Evolutionary conservation across 345 rosid species (phyloP), one percentile per base, ranked within the genome.

Genomic region (Toxicodendron radicans): DNA sequence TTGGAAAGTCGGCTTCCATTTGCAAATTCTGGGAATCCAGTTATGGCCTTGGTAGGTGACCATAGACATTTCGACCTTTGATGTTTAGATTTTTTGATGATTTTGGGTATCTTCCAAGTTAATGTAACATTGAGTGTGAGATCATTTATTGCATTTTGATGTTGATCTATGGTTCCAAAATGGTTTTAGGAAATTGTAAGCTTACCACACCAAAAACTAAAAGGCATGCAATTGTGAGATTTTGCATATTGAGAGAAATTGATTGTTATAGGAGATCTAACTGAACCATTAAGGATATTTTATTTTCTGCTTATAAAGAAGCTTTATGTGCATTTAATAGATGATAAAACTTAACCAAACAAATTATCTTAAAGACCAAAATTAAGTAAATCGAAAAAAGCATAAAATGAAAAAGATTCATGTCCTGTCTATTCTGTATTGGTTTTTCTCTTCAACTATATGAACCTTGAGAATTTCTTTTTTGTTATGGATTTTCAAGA

Each of bases 31-130:
- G 91, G 88, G 35, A 95, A 95, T 83, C 97, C 99, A 59, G 91
- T 93, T 70, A 95, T 95, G 98, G 78, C 99, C 76, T 77, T 95
- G 98, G 99, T 95, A 74, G 20, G 88, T 84, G 66, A 79, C 56
- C 53, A 57, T 58, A 70, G 58, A 30, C 3, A 32, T 43, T 45
- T 51, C 20, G 41, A 16, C 70, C 13, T 60, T 80, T 70, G 17
- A 38, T 38, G 18, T 61, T 69, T 20, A 18, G 8, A 30, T 12
- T 54, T 6, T 69, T 2, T 33, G 46, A 53, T 69, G 32, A 41
- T 69, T 54, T 27, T 46, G 16, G 12, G 58, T 17, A 51, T 51
- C 6, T 13, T 51, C 18, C 18, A 51, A 51, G 18, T 13, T 51
- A 51, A 51, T 71, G 23, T 43, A 2, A 0, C 10, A n/a, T 58